Evolutionary conservation across 73 alveolate genomes (phyloP).

Genomic region (Paramecium bursaria): DNA sequence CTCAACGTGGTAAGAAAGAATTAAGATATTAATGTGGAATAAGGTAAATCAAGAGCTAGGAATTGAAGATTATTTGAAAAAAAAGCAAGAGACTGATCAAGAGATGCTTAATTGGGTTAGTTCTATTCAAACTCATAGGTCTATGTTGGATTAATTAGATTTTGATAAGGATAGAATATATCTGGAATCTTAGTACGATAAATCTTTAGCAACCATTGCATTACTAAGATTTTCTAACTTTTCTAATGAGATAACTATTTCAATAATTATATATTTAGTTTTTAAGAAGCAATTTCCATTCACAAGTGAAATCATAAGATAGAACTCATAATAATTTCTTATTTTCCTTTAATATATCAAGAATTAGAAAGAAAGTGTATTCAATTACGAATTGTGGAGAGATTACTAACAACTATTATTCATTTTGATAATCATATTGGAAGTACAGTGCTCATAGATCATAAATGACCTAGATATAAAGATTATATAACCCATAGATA

Average conservation of each 20-base stretch:
- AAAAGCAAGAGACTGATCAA: background rate
- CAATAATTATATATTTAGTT: constrained; percentile 1
- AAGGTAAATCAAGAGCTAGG: constrained; percentile 28
- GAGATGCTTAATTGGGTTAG: constrained; percentile 21
- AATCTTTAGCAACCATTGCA: constrained; percentile 47
- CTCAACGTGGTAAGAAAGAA: constrained; percentile 27
- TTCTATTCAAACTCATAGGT: background rate
- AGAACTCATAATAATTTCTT: constrained; percentile 8
- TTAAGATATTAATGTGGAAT: constrained; percentile 9
- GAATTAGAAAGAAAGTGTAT: background rate
- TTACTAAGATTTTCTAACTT: constrained; percentile 14
- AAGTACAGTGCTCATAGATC: background rate
- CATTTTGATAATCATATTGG: constrained; percentile 15
- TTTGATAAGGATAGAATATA: background rate
- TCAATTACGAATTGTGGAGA: constrained; percentile 31
- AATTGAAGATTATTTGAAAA: background rate
- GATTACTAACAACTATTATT: constrained; percentile 22
- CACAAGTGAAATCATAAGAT: background rate
- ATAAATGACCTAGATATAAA: constrained; percentile 6
- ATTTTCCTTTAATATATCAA: constrained; percentile 10
- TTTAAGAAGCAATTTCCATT: background rate
- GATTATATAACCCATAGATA: background rate
- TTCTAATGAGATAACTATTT: constrained; percentile 49
- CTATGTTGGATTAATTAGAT: background rate
- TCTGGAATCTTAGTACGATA: constrained; percentile 37